A percentile compares a stretch with the other conserved stretches of the same genome.
These are phyloP conservation scores for Pulicaria dysenterica DNA, from an alignment of 129 eudicot genomes.

Conservation along the genomic window DNA sequence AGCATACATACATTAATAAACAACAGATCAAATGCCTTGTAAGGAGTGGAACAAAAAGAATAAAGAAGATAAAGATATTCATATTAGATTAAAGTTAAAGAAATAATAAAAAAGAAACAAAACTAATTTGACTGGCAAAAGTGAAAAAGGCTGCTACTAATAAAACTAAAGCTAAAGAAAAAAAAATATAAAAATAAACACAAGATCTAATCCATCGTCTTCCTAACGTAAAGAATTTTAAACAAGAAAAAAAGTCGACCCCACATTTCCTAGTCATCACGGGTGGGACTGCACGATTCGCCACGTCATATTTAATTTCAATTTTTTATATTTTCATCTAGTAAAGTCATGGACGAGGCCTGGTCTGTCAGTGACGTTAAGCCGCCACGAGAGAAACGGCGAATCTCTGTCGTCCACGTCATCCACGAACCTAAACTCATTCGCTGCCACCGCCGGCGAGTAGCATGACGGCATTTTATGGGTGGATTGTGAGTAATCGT, in stretches of 20 bases:
- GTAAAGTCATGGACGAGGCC: constrained; percentile 85
- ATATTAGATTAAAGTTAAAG: constrained; percentile 32
- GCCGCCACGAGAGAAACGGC: constrained; percentile 79
- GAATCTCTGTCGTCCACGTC: constrained; percentile 66
- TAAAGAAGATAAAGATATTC: constrained; percentile 43
- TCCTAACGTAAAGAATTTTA: constrained; percentile 44
- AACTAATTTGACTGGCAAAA: constrained; percentile 40
- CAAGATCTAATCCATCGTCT: constrained; percentile 37
- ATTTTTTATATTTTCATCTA: constrained; percentile 37
- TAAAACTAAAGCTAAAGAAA: constrained; percentile 40
- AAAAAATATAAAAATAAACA: background rate
- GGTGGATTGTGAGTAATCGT: constrained; percentile 43
- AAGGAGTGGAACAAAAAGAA: constrained; percentile 39
- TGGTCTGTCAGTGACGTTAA: constrained; percentile 79
- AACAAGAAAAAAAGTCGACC: constrained; percentile 28
- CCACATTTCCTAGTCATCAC: constrained; percentile 43
- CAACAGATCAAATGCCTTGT: constrained; percentile 22
- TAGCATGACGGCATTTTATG: constrained; percentile 67
- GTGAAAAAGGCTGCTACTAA: constrained; percentile 44
- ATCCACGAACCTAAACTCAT: constrained; percentile 79
- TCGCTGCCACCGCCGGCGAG: constrained; percentile 50
- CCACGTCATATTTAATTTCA: constrained; percentile 27
- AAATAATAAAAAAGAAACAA: constrained; percentile 7
- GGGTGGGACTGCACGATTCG: constrained; percentile 33
- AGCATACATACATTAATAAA: constrained; percentile 9